phyloP scores from a whole-genome alignment of 2,329 filamentous ascomycete genomes.

The Basipetospora sp. region DNA sequence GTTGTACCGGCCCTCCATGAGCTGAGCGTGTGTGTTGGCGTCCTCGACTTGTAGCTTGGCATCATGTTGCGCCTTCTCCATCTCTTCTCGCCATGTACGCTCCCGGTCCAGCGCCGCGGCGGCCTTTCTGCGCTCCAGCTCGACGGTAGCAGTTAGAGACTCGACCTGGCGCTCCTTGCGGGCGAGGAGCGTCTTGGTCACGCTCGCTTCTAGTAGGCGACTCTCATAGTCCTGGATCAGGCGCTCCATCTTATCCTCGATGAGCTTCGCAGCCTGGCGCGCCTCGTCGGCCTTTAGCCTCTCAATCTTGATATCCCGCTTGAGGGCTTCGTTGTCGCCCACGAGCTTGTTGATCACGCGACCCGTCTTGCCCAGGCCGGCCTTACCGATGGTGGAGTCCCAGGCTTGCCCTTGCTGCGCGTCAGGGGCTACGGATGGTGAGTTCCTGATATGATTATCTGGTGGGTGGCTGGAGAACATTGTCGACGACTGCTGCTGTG shows the following conservation, averaged over 20 bases:
- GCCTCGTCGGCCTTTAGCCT: constrained; percentile 52
- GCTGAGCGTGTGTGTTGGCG: constrained; percentile 47
- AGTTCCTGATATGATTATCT: not conserved
- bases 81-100: constrained; percentile 44
- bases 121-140: constrained; percentile 48
- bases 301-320: constrained; percentile 57
- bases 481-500: not conserved
- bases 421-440: not conserved
- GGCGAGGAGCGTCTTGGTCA: constrained; percentile 55
- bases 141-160: constrained; percentile 48
- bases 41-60: constrained; percentile 50
- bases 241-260: constrained; percentile 58
- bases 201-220: constrained; percentile 51
- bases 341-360: constrained; percentile 70
- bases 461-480: not conserved
- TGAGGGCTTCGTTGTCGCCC: constrained; percentile 64
- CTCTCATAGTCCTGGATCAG: constrained; percentile 55
- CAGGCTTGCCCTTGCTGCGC: constrained; percentile 23
- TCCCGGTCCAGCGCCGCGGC: constrained; percentile 45
- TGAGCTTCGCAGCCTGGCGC: constrained; percentile 50
- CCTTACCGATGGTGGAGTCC: constrained; percentile 56
- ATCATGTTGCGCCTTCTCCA: constrained; percentile 46
- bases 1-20: constrained; percentile 58
- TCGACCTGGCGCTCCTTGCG: constrained; percentile 64
- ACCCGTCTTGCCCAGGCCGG: constrained; percentile 58